Percentiles rank a stretch among this genome's conserved stretches.
Conservation (phyloP, 805 yeast genomes). For the Pichia scutulata region DNA sequence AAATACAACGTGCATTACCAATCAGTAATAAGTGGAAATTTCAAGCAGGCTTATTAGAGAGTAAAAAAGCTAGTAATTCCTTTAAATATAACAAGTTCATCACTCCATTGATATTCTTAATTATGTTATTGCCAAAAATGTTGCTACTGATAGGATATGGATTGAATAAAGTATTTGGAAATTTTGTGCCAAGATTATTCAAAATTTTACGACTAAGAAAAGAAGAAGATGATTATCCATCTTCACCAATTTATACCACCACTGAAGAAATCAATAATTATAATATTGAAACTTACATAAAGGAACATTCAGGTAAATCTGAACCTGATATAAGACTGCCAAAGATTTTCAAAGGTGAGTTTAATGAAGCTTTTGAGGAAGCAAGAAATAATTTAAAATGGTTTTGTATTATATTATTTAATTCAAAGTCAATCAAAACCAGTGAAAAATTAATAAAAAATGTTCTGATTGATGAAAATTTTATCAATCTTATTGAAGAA, state of each 20-base stretch:
- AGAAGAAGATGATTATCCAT: constrained; percentile 28
- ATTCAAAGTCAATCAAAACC: constrained; percentile 37
- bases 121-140: constrained; percentile 50
- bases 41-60: constrained; percentile 22
- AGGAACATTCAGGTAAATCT: constrained; percentile 17
- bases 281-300: constrained; percentile 14
- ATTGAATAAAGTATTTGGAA: constrained; percentile 27
- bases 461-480: constrained; percentile 33
- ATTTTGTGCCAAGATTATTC: constrained; percentile 29
- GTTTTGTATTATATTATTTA: constrained; percentile 46
- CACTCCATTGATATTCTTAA: constrained; percentile 40
- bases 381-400: constrained; percentile 39
- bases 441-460: constrained; percentile 12
- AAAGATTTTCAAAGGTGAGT: constrained; percentile 26
- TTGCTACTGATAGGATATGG: constrained; percentile 31
- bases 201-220: constrained; percentile 22
- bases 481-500: constrained; percentile 30
- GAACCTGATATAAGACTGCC: constrained; percentile 18
- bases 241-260: constrained; percentile 18
- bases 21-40: constrained; percentile 31
- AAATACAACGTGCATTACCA: constrained; percentile 30
- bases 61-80: not conserved
- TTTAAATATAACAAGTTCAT: constrained; percentile 7
- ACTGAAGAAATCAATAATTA: constrained; percentile 15
- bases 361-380: constrained; percentile 35